Percentiles rank a stretch among this genome's conserved stretches.
Conservation (phyloP, 2,329 filamentous ascomycete genomes). For the Emmonsia crescens region DNA sequence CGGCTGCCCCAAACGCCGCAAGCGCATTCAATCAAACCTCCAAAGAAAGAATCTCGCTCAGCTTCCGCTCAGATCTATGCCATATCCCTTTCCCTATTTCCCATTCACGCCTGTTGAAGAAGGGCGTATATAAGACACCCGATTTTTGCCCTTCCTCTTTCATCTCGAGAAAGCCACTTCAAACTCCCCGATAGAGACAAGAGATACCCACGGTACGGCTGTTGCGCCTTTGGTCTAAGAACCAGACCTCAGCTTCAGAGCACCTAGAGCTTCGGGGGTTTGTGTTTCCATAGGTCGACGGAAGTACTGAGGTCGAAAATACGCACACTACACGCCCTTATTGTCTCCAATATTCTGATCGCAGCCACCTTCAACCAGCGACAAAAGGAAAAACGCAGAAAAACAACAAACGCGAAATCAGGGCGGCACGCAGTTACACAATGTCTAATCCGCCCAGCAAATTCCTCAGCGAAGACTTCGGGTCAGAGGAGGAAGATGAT, state of each 20-base stretch:
- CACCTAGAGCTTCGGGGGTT: background rate
- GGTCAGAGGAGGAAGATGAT: constrained; percentile 59
- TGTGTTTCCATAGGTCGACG: background rate
- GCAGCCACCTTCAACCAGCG: background rate
- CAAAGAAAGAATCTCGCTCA: background rate
- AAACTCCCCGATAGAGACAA: background rate
- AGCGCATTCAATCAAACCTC: background rate
- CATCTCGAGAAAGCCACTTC: background rate
- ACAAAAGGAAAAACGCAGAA: background rate
- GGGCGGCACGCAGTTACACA: constrained; percentile 5
- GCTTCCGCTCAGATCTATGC: background rate
- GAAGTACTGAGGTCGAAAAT: background rate
- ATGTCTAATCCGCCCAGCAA: constrained; percentile 27
- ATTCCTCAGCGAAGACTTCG: constrained; percentile 42
- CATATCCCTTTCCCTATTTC: background rate
- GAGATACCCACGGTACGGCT: background rate
- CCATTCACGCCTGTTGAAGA: background rate
- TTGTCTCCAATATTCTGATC: background rate
- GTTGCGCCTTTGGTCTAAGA: background rate
- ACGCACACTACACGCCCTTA: background rate
- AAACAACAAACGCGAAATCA: background rate
- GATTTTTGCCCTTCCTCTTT: background rate
- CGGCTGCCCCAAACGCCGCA: background rate
- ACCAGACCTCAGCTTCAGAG: background rate
- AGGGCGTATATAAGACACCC: no score